Conservation (phyloP, 2,329 filamentous ascomycete genomes). For the Fusarium sp. region DNA sequence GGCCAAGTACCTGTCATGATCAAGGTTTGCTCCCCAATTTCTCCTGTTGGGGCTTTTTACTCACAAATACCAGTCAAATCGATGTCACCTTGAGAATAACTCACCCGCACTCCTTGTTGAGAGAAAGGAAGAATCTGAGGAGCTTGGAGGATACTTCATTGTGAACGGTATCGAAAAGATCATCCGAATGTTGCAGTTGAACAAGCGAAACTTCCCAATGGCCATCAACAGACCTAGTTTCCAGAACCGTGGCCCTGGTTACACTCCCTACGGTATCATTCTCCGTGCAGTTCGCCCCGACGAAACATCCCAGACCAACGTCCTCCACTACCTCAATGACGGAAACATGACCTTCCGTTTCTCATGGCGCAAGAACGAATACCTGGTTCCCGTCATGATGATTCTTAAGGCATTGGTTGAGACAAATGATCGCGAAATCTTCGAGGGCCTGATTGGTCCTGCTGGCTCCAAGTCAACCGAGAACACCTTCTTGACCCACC, state of each 20-base stretch:
- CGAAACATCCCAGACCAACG: slow-evolving; percentile 97
- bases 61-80: slow-evolving; percentile 73
- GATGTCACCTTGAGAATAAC: slow-evolving; percentile 89
- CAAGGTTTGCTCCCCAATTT: slow-evolving; percentile 68
- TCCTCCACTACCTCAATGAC: slow-evolving; percentile 94
- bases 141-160: slow-evolving; percentile 96
- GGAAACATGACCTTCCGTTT: slow-evolving; percentile 98
- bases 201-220: slow-evolving; percentile 93
- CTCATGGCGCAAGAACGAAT: slow-evolving; percentile 98
- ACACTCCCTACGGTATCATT: slow-evolving; percentile 91
- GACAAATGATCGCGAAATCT: slow-evolving; percentile 96
- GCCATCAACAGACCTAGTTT: slow-evolving; percentile 94
- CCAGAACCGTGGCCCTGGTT: slow-evolving; percentile 84
- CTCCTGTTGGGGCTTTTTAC: slow-evolving; percentile 1
- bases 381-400: slow-evolving; percentile 96
- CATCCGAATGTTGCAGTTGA: slow-evolving; percentile 90
- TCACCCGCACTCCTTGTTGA: slow-evolving; percentile 85
- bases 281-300: slow-evolving; percentile 95
- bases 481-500: slow-evolving; percentile 94
- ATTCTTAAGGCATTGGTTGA: slow-evolving; percentile 94
- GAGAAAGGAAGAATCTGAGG: slow-evolving; percentile 94
- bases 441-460: slow-evolving; percentile 88
- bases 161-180: slow-evolving; percentile 98
- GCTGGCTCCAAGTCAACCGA: slow-evolving; percentile 80
- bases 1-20: slow-evolving; percentile 95